These are phyloP conservation scores for Neoscytalidium dimidiatum DNA, from an alignment of 2,329 filamentous ascomycete species.

Conservation along the genomic window DNA sequence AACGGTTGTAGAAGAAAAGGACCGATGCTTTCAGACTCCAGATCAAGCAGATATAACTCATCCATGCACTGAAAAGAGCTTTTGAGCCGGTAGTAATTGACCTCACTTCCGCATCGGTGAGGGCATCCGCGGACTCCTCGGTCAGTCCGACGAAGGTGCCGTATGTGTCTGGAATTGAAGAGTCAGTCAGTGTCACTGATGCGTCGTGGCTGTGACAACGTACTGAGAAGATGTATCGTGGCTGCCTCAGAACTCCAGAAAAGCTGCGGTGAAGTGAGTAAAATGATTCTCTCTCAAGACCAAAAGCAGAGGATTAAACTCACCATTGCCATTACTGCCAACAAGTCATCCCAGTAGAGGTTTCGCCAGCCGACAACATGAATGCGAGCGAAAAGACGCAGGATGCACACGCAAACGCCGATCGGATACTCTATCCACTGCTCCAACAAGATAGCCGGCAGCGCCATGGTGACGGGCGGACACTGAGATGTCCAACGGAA, in stretches of 20 bases:
- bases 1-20: conserved; percentile 45
- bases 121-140: conserved; percentile 28
- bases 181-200: not conserved
- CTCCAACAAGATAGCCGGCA: not conserved
- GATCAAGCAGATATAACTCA: conserved; percentile 45
- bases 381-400: not conserved
- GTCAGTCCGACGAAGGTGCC: conserved; percentile 8
- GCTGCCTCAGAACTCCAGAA: not conserved
- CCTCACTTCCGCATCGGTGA: conserved; percentile 34
- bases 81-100: conserved; percentile 37
- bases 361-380: not conserved
- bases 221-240: not conserved
- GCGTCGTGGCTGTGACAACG: not conserved
- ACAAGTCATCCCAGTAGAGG: not conserved
- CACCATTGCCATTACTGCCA: not conserved
- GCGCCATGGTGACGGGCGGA: not conserved
- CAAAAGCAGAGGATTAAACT: not conserved
- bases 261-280: too few species aligned
- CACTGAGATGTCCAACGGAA: not conserved
- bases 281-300: too few species aligned
- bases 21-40: conserved; percentile 48
- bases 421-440: conserved; percentile 47
- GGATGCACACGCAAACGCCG: conserved; percentile 27
- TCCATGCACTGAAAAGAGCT: conserved; percentile 42
- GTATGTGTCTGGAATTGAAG: not conserved